Evolutionary conservation across 495 filamentous ascomycete genomes (phyloP).

Genomic region (Neurospora tetrasperma): DNA sequence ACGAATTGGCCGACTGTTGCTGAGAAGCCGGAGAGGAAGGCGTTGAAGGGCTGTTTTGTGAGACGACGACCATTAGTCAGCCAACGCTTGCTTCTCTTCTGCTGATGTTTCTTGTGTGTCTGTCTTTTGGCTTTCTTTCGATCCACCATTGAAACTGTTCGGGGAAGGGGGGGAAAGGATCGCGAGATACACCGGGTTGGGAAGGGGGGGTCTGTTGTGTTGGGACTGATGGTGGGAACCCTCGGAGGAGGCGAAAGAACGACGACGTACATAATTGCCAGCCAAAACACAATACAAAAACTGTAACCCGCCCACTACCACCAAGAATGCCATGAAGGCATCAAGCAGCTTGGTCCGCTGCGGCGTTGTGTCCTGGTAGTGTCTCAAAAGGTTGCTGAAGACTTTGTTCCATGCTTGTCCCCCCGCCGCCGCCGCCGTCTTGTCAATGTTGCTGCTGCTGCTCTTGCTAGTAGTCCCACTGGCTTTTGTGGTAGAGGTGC

Average conservation of each 20-base stretch:
- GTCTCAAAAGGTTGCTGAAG: constrained; percentile 53
- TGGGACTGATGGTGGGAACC: too few relatives aligned
- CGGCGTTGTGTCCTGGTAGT: constrained; percentile 69
- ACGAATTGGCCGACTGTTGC: constrained; percentile 98
- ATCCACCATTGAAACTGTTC: too few relatives aligned
- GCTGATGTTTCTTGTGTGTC: too few relatives aligned
- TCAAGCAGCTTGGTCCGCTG: constrained; percentile 90
- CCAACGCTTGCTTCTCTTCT: neutral
- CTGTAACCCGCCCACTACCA: constrained; percentile 76
- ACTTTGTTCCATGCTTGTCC: constrained; percentile 26
- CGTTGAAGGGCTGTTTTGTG: constrained; percentile 81
- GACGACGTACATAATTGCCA: constrained; percentile 69
- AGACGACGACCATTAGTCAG: neutral
- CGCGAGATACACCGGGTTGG: too few relatives aligned
- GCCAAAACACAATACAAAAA: constrained; percentile 88
- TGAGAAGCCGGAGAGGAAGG: constrained; percentile 88
- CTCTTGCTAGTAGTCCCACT: constrained; percentile 14
- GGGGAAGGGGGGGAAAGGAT: too few relatives aligned
- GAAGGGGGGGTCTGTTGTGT: too few relatives aligned
- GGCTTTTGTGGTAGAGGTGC: neutral
- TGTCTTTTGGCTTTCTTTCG: too few relatives aligned
- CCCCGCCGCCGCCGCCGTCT: constrained; percentile 1
- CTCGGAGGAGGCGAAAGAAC: too few relatives aligned
- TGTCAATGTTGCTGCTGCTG: constrained; percentile 22
- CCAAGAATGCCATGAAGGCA: constrained; percentile 82